Percentiles rank a stretch among this genome's conserved stretches.
Conservation (phyloP, 768 basidiomycete genomes). For the Lepiota venenata region DNA sequence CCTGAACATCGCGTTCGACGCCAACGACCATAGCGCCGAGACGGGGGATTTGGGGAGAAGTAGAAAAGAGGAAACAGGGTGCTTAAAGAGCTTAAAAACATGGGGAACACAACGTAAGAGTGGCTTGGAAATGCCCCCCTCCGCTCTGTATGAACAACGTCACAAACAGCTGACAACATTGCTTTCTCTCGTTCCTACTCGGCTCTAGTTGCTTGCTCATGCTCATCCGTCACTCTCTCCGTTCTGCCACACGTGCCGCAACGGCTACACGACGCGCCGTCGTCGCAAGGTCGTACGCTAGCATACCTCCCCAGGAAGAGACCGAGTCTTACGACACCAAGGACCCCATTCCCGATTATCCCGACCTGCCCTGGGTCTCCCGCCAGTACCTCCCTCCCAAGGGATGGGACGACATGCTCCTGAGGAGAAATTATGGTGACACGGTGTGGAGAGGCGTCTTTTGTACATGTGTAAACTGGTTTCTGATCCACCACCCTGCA, state of each 20-base stretch:
- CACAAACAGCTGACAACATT: slow-evolving; percentile 4
- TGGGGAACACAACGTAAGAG: slow-evolving; percentile 3
- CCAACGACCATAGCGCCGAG: slow-evolving; percentile 16
- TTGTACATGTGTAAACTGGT: not conserved
- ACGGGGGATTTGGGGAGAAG: slow-evolving; percentile 12
- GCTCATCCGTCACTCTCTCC: slow-evolving; percentile 35
- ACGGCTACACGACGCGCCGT: slow-evolving; percentile 4
- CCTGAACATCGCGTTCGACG: slow-evolving; percentile 43
- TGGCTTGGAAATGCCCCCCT: not conserved
- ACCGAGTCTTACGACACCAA: slow-evolving; percentile 11
- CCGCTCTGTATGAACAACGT: not conserved
- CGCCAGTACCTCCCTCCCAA: slow-evolving; percentile 58
- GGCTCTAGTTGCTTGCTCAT: slow-evolving; percentile 17
- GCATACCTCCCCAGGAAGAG: slow-evolving; percentile 17
- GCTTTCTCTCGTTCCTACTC: not conserved
- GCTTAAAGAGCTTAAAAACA: slow-evolving; percentile 5
- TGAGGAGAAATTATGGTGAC: slow-evolving; percentile 81
- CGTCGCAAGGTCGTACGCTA: slow-evolving; percentile 29
- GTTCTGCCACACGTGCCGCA: slow-evolving; percentile 20
- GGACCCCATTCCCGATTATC: slow-evolving; percentile 73
- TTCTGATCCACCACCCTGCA: slow-evolving; percentile 25
- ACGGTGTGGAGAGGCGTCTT: slow-evolving; percentile 40
- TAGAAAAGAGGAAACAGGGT: slow-evolving; percentile 7
- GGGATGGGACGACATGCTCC: slow-evolving; percentile 75
- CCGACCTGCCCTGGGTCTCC: slow-evolving; percentile 64